Evolutionary conservation across 495 filamentous ascomycete species (phyloP).

Genomic region (Evernia prunastri): DNA sequence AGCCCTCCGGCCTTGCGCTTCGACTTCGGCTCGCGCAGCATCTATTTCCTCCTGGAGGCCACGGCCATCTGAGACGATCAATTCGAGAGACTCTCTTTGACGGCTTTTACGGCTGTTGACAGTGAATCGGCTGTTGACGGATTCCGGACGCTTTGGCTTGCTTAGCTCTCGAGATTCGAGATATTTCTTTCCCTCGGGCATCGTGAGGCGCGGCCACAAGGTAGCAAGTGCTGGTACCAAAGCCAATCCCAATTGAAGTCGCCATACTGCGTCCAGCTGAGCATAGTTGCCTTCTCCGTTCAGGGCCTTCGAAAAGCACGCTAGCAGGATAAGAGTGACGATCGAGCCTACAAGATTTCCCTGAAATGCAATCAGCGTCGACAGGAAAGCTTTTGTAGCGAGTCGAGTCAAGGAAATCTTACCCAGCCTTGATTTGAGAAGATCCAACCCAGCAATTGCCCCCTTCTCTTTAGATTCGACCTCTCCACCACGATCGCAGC

Average conservation of each 20-base stretch:
- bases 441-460: conserved; percentile 18
- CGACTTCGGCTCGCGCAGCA: conserved; percentile 12
- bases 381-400: background rate
- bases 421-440: conserved; percentile 20
- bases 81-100: conserved; percentile 5
- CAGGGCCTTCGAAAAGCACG: conserved; percentile 18
- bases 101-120: conserved; percentile 15
- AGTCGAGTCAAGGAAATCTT: background rate
- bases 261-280: conserved; percentile 26
- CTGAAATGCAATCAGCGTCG: background rate
- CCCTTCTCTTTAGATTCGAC: conserved; percentile 20
- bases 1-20: conserved; percentile 13
- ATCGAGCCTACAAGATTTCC: conserved; percentile 20
- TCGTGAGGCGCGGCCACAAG: conserved; percentile 25
- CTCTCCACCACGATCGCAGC: conserved; percentile 44
- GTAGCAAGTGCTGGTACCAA: conserved; percentile 22
- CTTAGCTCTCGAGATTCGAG: conserved; percentile 22
- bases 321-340: conserved; percentile 19
- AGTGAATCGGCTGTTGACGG: conserved; percentile 14
- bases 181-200: conserved; percentile 29
- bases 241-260: conserved; percentile 27
- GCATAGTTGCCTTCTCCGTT: conserved; percentile 17
- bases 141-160: background rate
- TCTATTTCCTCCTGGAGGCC: conserved; percentile 20
- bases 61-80: conserved; percentile 12